Evolutionary conservation across 1,284 basidiomycete genomes (phyloP), one percentile per base, ranked within the genome.

Genomic region (Heliocybe sulcata): DNA sequence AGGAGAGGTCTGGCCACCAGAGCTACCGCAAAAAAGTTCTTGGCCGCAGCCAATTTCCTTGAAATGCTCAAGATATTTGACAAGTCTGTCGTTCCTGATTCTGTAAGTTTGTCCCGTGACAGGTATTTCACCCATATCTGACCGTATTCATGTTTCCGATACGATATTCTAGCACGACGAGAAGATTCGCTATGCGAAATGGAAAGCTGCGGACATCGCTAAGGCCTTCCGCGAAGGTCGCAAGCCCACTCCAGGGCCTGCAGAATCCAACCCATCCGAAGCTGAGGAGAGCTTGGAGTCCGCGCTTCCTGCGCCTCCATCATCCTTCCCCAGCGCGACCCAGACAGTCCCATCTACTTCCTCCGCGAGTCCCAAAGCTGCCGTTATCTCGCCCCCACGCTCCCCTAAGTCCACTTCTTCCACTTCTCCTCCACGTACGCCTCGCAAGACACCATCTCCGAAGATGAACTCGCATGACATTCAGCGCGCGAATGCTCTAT

Each of bases 161-260:
- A 9, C 3, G 27, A 22, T n/a, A 31, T 22, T 45, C 20, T 57
- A 92, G 88, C 79, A 80, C 56, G 78, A 80, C 57, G 86, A 86
- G 58, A 95, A 94, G 71, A 81, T 92, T 53, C 85, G 82, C 54
- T 96, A 96, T 68, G 80, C 92, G 6, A 94, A 94, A 70, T 95
- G 93, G 93, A 94, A 94, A 67, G 93, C 93, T 29, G 83, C 87
- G 4, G 91, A 94, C 60, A 93, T 96, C 42, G 81, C 87, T 19
- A 94, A 90, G 67, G 91, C 93, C 1, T 81, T 92, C 65, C 83
- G 92, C n/a, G 92, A 94, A 67, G 92, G 91, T 11, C 80, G 86
- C 25, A 81, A 79, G 57, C 90, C 91, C 47, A 72, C 74, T 1
- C 79, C 89, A 1, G 88, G 84, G 11, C 80, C 85, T 49, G 77